Evolutionary conservation across 2,329 filamentous ascomycete species (phyloP), one percentile per base, ranked within the genome.

Genomic region (Arthroderma sp.): DNA sequence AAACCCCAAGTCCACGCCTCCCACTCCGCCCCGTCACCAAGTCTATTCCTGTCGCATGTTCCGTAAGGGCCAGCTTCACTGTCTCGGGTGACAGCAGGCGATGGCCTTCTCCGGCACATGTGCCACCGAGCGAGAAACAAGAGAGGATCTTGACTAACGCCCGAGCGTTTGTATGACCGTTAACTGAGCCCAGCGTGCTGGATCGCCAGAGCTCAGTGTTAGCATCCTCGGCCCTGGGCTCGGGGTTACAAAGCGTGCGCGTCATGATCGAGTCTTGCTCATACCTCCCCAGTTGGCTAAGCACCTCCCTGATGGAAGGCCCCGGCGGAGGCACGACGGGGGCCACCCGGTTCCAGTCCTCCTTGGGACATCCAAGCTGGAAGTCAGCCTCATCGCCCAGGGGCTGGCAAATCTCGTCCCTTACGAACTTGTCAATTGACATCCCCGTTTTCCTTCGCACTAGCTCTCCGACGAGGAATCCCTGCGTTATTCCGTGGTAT

Each of bases 141-240:
- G 65, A 66, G 5, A 70, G 55, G 15, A 74, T 66, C 1, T 58
- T 58, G 4, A 60, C 64, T 27, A 74, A 40, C 0, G 59, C 60
- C 3, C 63, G 58, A 7, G 70, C 67, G 48, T 74, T 75, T 1
- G 55, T 51, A 43, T 71, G 65, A 1, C 71, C 72, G 47, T 70
- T 71, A 1, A 55, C 50, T 0, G 64, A 63, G 0, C 68, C 68
- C 4, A 71, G 51, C 40, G 69, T 67, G 1, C 62, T 57, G 0
- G 50, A 50, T 22, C 67, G 60, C 57, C 69, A 72, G 0, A 30
- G 53, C 0, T 59, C 52, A 0, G 57, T 60, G 15, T 50, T 54
- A 1, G 56, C 47, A 4, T 51, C 33, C 1, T 51, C 48, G 0
- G 58, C 55, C 3, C 45, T 43, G 4, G 58, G 28, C 1, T 47